Evolutionary conservation across 1,284 basidiomycete genomes (phyloP), one percentile per base, ranked within the genome.

Genomic region (Flammula alnicola): DNA sequence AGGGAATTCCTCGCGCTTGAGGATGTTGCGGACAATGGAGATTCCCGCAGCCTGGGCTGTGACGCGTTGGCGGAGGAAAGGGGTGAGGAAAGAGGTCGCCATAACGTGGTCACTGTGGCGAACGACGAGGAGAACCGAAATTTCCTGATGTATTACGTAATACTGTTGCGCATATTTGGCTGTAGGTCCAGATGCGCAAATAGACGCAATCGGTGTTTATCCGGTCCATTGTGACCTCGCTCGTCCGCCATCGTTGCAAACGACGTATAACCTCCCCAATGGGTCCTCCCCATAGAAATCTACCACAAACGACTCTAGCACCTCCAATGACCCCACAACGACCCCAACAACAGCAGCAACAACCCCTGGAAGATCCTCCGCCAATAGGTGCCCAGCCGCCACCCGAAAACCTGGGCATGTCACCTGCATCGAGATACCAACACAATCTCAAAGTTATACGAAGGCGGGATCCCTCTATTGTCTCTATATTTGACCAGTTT

Each of bases 361-460:
- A 35, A 26, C 41, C 37, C 35, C 47, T 5, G 46, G 47, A 14
- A 48, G 44, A 47, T 29, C 37, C 44, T 12, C 36, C 36, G n/a
- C 36, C 36, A 14, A 38, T 26, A 12, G 27, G 22, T 16, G 33
- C 53, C 31, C 58, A 59, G 44, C 51, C 60, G 22, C 60, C 63
- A 20, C 54, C 58, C 26, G 56, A 60, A 20, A 64, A 54, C 45
- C 56, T 72, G 41, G 78, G 77, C 50, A 82, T 86, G 77, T 74
- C 81, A 7, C 71, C 80, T 14, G 74, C 76, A 7, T 78, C 79
- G 26, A 68, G 82, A 62, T 90, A 91, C 65, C 70, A 81, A 56
- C 80, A 83, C 71, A 95, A 95, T 73, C 81, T 95, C 69, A 91
- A 86, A 62, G 89, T 93, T 52, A 76, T 95, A 17, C 80, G 86